Conservation (phyloP, 441 rosid genomes). For the Manihot esculenta region DNA sequence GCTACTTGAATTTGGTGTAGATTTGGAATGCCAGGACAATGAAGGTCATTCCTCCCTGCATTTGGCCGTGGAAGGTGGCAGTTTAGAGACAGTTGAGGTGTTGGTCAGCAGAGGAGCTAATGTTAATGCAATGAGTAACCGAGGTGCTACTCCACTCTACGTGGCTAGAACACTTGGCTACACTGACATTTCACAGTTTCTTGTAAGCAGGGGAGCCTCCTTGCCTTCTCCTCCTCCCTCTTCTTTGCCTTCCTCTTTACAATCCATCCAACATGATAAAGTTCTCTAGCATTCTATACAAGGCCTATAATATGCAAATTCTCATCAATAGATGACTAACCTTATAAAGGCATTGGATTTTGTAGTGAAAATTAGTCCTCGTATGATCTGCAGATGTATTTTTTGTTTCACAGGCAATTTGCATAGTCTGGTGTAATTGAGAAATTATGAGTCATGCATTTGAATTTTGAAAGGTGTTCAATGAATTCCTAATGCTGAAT, state of each 20-base stretch:
- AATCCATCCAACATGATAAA: not conserved
- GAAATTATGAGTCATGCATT: not conserved
- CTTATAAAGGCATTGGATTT: too few species aligned
- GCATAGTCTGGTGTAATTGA: not conserved
- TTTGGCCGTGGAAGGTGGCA: constrained; percentile 51
- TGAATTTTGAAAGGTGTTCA: not conserved
- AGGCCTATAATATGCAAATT: not conserved
- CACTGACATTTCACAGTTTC: constrained; percentile 28
- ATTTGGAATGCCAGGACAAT: constrained; percentile 35
- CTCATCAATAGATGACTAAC: too few species aligned
- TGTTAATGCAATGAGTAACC: constrained; percentile 32
- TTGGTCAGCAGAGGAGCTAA: constrained; percentile 42
- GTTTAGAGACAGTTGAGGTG: constrained; percentile 36
- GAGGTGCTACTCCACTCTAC: constrained; percentile 39
- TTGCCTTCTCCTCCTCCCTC: constrained; percentile 10
- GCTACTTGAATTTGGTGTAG: constrained; percentile 35
- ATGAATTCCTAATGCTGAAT: not conserved
- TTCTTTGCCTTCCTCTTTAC: constrained; percentile 3
- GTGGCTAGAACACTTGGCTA: constrained; percentile 39
- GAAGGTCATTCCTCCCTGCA: constrained; percentile 54
- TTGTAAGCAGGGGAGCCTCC: constrained; percentile 29
- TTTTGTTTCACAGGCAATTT: not conserved
- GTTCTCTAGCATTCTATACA: not conserved
- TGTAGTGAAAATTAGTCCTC: not conserved
- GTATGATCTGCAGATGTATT: not conserved